Base-by-base conservation (phyloP, 768 basidiomycete species). In the Mycena kentingensis region DNA sequence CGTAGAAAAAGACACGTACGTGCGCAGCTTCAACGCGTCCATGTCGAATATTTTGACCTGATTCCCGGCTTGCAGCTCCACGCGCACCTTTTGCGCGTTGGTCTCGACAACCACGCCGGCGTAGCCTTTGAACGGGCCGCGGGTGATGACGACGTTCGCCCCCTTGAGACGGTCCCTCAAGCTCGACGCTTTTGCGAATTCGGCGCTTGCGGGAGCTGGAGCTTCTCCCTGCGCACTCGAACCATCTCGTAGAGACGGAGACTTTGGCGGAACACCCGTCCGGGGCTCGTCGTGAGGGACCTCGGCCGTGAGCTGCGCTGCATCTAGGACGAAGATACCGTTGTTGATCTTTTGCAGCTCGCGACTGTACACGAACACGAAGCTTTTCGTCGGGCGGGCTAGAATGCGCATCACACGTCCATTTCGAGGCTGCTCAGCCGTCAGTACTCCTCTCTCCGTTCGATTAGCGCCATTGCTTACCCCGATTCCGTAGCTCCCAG, bases 291-390 rank as follows among this genome's bases (percentile, higher is more conserved):
- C 67, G 34, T 87, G 69, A 59, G 81, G 85, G 48, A 88, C 86
- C 63, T 94, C 93, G 1, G 95, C 93, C 1, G 94, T 92, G 36
- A 98, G 76, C 2, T 85, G 82, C 31, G 90, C 85, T 11, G 90
- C 83, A 34, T 93, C 85, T 0, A 92, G 90, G 45, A 98, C 92
- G 64, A 95, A 99, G 22, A 98, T 86, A 51, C 97, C 97, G 19
- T 90, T 87, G 61, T 98, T 94, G 69, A 97, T 93, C 18, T 77
- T 64, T 45, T 42, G 41, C 41, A 92, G 77, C 44, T 98, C 94
- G 12, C 94, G 87, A 63, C 95, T 95, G 73, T 95, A 88, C 39
- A 98, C 72, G 79, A 98, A 99, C 3, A 91, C 93, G n/a, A n/a
- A n/a, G n/a, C 61, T 85, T 96, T 69, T 90, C 86, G 0, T 93